phyloP scores from a whole-genome alignment of 176 grass and related monocot genomes.

The Chrysopogon serrulatus region DNA sequence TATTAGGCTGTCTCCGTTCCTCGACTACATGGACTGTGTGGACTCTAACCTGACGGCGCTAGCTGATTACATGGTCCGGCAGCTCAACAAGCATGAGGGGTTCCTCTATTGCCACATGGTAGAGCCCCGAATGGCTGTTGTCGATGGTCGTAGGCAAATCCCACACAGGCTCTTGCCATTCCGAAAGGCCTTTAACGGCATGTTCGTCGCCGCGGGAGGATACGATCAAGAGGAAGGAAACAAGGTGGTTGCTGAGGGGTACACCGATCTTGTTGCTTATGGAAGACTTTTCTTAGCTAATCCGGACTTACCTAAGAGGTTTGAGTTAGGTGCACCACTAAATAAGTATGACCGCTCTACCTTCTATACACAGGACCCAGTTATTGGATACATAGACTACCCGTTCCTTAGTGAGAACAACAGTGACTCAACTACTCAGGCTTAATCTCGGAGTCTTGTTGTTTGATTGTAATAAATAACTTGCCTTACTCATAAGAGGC shows the following conservation, averaged over 20 bases:
- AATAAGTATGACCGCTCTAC: too few relatives aligned
- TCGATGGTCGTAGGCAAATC: background rate
- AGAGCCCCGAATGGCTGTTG: background rate
- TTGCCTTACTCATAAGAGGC: too few relatives aligned
- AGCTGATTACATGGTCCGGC: background rate
- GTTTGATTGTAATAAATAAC: too few relatives aligned
- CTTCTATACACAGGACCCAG: too few relatives aligned
- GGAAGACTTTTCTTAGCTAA: too few relatives aligned
- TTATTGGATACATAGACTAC: too few relatives aligned
- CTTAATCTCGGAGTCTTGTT: too few relatives aligned
- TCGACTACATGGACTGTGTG: background rate
- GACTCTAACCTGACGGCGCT: constrained; percentile 9
- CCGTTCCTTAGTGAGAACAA: too few relatives aligned
- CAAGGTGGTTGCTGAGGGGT: background rate
- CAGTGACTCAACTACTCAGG: too few relatives aligned
- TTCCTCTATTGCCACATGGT: constrained; percentile 26
- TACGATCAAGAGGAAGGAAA: constrained; percentile 14
- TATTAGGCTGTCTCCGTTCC: constrained; percentile 12
- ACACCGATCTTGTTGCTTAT: background rate
- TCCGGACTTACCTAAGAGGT: too few relatives aligned
- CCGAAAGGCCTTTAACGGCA: background rate
- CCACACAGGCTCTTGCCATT: background rate
- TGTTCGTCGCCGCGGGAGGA: background rate
- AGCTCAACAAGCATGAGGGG: background rate
- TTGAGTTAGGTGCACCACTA: too few relatives aligned